Evolutionary conservation across 441 rosid genomes (phyloP).

Genomic region (Gossypium davidsonii): DNA sequence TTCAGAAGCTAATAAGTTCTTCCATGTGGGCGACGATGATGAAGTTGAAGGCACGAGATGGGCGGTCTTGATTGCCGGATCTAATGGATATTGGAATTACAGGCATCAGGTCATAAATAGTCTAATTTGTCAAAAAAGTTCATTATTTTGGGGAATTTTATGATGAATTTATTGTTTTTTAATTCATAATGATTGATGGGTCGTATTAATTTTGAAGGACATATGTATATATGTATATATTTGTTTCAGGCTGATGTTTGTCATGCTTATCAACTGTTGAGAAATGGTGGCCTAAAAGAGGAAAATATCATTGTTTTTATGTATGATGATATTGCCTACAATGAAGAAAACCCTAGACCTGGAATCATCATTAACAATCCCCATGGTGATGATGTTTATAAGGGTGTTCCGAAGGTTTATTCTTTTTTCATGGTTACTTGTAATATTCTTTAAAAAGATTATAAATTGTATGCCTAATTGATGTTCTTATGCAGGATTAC

Average conservation of each 20-base stretch:
- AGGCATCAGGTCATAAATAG: constrained; percentile 67
- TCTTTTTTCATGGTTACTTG: neutral
- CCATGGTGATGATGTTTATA: constrained; percentile 71
- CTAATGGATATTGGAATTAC: constrained; percentile 90
- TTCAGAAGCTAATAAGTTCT: constrained; percentile 58
- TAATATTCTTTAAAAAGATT: neutral
- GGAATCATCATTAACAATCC: constrained; percentile 81
- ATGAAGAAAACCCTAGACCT: constrained; percentile 77
- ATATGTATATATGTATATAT: constrained; percentile 3
- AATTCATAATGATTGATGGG: neutral
- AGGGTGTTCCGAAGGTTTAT: constrained; percentile 80
- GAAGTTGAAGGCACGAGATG: constrained; percentile 67
- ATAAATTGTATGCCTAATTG: neutral
- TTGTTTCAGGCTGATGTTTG: constrained; percentile 77
- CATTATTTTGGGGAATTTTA: neutral
- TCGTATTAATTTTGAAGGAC: neutral
- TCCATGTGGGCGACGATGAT: constrained; percentile 25
- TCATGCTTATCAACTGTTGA: constrained; percentile 87
- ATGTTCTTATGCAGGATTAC: constrained; percentile 58
- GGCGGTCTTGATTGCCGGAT: constrained; percentile 93
- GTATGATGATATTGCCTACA: constrained; percentile 84
- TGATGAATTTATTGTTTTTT: neutral
- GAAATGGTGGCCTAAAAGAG: constrained; percentile 79
- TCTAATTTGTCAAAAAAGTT: neutral
- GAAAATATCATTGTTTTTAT: constrained; percentile 93